Evolutionary conservation across 140 eudicot genomes (phyloP).

Genomic region (Stevia rebaudiana): DNA sequence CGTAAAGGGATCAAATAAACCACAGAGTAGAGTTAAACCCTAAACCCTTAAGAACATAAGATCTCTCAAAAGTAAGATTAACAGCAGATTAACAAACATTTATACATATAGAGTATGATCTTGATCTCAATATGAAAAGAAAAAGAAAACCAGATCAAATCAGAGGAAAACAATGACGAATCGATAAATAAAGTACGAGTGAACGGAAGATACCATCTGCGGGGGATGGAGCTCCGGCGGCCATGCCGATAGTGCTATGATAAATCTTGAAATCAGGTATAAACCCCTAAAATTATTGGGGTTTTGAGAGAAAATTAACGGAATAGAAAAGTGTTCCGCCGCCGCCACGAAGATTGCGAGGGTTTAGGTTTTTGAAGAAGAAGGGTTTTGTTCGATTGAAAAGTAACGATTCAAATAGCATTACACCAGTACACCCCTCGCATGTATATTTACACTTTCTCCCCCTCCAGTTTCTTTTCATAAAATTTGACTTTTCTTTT

Average conservation of each 20-base stretch:
- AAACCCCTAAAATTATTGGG: constrained; percentile 11
- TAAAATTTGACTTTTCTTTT: neutral
- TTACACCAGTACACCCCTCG: constrained; percentile 34
- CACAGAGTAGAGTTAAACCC: neutral
- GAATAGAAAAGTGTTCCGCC: constrained; percentile 20
- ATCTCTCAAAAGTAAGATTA: too few species aligned
- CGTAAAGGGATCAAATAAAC: neutral
- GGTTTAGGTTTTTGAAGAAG: constrained; percentile 40
- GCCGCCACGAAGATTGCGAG: constrained; percentile 45
- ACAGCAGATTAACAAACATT: neutral
- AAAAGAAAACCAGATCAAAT: constrained; percentile 3
- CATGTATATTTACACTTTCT: constrained; percentile 10
- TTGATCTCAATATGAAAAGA: neutral
- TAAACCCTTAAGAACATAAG: too few species aligned
- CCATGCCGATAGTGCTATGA: constrained; percentile 35
- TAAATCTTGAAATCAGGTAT: constrained; percentile 11
- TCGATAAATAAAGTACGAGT: neutral
- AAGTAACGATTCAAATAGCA: constrained; percentile 46
- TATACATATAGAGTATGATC: neutral
- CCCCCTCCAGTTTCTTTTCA: neutral
- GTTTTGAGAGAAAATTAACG: constrained; percentile 12
- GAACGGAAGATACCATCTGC: constrained; percentile 58
- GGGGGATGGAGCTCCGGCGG: constrained; percentile 46
- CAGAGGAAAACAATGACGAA: neutral
- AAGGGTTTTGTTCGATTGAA: constrained; percentile 46